These are phyloP conservation scores for Sphaerobolus stellatus DNA, from an alignment of 1,284 basidiomycete genomes.

Conservation along the genomic window DNA sequence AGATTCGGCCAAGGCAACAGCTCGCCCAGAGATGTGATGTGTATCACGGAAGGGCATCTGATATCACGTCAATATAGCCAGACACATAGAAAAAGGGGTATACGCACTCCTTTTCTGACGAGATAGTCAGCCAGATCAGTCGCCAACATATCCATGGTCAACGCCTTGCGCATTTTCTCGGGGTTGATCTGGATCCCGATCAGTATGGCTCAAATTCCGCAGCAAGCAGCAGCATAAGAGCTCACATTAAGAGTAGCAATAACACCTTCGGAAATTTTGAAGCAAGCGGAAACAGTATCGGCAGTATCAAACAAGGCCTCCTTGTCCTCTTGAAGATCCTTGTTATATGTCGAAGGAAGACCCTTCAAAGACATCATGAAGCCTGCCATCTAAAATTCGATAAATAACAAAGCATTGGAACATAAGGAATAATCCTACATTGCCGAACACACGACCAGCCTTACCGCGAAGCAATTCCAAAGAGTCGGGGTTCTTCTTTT, in stretches of 20 bases:
- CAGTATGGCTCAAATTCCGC: background rate
- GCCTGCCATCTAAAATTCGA: conserved; percentile 77
- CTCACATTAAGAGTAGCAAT: conserved; percentile 83
- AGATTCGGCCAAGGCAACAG: conserved; percentile 91
- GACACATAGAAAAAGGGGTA: background rate
- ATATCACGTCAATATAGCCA: conserved; percentile 32
- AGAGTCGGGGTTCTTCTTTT: conserved; percentile 99
- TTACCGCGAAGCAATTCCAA: conserved; percentile 94
- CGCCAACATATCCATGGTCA: conserved; percentile 96
- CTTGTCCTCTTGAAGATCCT: conserved; percentile 98
- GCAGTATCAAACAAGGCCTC: conserved; percentile 95
- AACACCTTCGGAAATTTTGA: conserved; percentile 94
- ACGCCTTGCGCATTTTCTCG: conserved; percentile 84
- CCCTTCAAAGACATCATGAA: conserved; percentile 98
- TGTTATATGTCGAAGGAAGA: conserved; percentile 97
- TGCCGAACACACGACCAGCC: conserved; percentile 91
- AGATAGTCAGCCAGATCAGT: conserved; percentile 98
- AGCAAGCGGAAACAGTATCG: conserved; percentile 85
- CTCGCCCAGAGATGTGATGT: conserved; percentile 95
- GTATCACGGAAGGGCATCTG: conserved; percentile 93
- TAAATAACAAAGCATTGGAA: conserved; percentile 7
- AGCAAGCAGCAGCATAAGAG: conserved; percentile 4
- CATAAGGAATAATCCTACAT: conserved; percentile 47
- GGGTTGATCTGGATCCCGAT: conserved; percentile 67
- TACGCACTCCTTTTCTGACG: conserved; percentile 90